Percentiles rank a stretch among this genome's conserved stretches.
Conservation (phyloP, 306 rosid genomes). For the Glycine tomentella region DNA sequence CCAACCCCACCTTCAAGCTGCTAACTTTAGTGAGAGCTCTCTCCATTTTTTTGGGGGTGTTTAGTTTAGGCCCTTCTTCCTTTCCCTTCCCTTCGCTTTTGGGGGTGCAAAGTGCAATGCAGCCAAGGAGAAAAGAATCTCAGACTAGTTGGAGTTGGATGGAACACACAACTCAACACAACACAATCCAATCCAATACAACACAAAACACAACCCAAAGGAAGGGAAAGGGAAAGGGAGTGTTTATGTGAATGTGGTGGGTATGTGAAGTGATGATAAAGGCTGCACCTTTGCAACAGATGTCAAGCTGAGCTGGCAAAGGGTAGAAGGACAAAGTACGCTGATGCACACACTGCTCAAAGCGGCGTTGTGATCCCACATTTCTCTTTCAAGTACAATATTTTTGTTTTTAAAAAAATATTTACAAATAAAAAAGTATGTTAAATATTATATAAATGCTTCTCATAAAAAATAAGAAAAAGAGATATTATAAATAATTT, state of each 20-base stretch:
- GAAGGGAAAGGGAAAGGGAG: neutral
- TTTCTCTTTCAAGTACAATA: constrained; percentile 6
- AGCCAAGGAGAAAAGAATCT: constrained; percentile 35
- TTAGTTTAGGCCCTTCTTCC: neutral
- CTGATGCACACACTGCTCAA: constrained; percentile 44
- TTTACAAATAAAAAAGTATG: neutral
- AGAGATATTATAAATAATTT: too few relatives aligned
- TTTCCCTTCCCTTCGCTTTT: constrained; percentile 24
- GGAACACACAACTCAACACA: constrained; percentile 1
- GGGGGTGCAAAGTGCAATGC: constrained; percentile 1
- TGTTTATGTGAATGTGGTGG: neutral
- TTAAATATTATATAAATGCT: neutral
- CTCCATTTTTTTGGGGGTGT: constrained; percentile 62
- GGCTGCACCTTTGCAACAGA: constrained; percentile 42
- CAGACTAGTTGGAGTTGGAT: neutral
- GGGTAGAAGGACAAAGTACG: constrained; percentile 54
- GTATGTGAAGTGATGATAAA: constrained; percentile 32
- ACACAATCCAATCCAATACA: neutral
- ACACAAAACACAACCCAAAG: neutral
- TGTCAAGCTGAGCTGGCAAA: constrained; percentile 55
- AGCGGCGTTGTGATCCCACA: constrained; percentile 44
- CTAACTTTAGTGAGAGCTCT: constrained; percentile 84
- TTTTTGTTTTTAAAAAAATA: too few relatives aligned
- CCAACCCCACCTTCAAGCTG: constrained; percentile 78
- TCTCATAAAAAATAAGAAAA: too few relatives aligned